phyloP scores from a whole-genome alignment of 768 basidiomycete genomes.

The Hemileccinum impolitum region DNA sequence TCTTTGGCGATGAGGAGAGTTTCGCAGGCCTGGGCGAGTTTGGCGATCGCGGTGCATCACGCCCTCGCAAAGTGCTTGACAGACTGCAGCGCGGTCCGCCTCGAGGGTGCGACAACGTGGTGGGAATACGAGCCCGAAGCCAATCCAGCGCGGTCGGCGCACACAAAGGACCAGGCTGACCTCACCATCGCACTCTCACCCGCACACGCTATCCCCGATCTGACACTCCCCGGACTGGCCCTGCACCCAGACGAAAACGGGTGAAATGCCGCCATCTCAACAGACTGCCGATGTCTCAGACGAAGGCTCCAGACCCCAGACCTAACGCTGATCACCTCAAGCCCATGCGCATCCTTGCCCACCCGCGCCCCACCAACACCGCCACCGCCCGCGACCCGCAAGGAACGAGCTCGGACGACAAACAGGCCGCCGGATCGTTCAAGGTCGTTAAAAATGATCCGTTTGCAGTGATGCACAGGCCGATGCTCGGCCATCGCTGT shows the following conservation, averaged over 20 bases:
- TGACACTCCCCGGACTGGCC: conserved; percentile 23
- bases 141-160: too few species aligned
- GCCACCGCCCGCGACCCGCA: too few species aligned
- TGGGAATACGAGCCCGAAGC: neutral
- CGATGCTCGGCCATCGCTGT: neutral
- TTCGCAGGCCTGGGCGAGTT: conserved; percentile 71
- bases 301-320: conserved; percentile 11
- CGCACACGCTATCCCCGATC: conserved; percentile 27
- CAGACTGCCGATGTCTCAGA: conserved; percentile 24
- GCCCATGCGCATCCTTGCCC: neutral
- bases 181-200: conserved; percentile 23
- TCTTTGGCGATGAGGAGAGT: conserved; percentile 69
- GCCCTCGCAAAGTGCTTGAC: conserved; percentile 77
- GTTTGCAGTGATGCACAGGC: conserved; percentile 16
- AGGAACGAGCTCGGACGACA: conserved; percentile 21
- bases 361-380: neutral
- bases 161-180: neutral
- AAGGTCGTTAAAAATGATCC: conserved; percentile 26
- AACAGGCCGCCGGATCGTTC: conserved; percentile 10
- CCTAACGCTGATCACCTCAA: neutral
- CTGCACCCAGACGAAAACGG: conserved; percentile 1
- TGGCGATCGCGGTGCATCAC: too few species aligned
- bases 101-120: conserved; percentile 4
- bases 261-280: conserved; percentile 17
- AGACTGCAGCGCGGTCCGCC: conserved; percentile 31